These are phyloP conservation scores for Hypomyces perniciosus DNA, from an alignment of 2,329 filamentous ascomycete genomes.

Conservation along the genomic window DNA sequence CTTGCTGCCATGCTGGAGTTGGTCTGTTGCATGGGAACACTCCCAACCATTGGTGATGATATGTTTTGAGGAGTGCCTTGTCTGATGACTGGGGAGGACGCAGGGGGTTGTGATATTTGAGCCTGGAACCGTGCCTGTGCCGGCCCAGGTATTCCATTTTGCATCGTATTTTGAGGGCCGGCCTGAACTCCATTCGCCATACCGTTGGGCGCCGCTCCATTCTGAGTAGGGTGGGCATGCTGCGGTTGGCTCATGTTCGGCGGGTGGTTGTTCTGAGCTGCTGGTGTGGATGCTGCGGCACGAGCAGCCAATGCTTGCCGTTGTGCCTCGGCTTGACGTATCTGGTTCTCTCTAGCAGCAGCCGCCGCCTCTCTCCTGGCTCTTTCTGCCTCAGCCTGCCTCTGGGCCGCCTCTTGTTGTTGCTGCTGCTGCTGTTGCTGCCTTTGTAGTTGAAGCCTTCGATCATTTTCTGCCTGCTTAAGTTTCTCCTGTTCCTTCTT, in stretches of 20 bases:
- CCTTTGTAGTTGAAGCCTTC: constrained; percentile 43
- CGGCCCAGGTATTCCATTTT: constrained; percentile 33
- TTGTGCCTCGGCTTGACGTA: constrained; percentile 32
- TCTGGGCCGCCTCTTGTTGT: constrained; percentile 38
- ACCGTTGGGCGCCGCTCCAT: constrained; percentile 31
- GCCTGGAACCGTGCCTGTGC: constrained; percentile 44
- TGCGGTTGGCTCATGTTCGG: constrained; percentile 24
- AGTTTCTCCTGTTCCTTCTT: constrained; percentile 71
- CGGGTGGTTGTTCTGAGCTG: constrained; percentile 22
- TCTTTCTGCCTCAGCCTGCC: constrained; percentile 38
- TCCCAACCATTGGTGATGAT: constrained; percentile 60
- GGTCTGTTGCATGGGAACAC: constrained; percentile 58
- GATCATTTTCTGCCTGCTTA: constrained; percentile 55
- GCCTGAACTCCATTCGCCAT: constrained; percentile 30
- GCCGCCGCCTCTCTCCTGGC: constrained; percentile 31
- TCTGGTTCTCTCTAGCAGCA: constrained; percentile 29
- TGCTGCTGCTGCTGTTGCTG: constrained; percentile 38
- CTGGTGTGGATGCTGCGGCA: constrained; percentile 19
- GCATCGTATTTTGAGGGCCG: constrained; percentile 28
- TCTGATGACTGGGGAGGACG: constrained; percentile 60
- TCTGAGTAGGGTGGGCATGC: constrained; percentile 31
- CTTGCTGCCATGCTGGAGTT: constrained; percentile 64
- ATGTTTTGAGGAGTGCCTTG: constrained; percentile 60
- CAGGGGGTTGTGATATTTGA: constrained; percentile 56
- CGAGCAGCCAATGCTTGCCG: constrained; percentile 29